These are phyloP conservation scores for Lactarius pseudohatsudake DNA, from an alignment of 768 basidiomycete genomes.

Conservation along the genomic window DNA sequence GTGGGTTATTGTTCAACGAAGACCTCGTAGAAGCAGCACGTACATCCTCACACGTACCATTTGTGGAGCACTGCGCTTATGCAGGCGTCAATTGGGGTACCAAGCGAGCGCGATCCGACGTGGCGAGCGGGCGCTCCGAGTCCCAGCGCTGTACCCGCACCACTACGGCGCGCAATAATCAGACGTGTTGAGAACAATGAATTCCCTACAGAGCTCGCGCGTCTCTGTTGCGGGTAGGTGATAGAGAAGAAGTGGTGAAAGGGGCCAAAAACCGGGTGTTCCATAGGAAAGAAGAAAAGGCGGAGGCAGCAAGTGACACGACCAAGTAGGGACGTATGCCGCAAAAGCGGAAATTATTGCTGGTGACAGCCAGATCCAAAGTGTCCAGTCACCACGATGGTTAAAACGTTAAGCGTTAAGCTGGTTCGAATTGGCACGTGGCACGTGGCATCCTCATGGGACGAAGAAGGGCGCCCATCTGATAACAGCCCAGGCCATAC, in stretches of 20 bases:
- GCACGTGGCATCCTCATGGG: conserved; percentile 23
- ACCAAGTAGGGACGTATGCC: neutral
- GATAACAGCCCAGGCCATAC: conserved; percentile 7
- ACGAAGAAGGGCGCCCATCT: conserved; percentile 12
- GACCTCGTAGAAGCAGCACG: neutral
- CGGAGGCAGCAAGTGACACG: conserved; percentile 1
- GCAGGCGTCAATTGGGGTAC: neutral
- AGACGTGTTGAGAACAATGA: conserved; percentile 1
- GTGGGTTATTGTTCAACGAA: neutral
- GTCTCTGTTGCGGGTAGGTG: neutral
- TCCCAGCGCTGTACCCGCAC: conserved; percentile 17
- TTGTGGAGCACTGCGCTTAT: conserved; percentile 1
- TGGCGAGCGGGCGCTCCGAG: conserved; percentile 6
- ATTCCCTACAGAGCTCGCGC: conserved; percentile 1
- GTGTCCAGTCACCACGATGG: conserved; percentile 12
- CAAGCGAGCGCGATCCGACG: neutral
- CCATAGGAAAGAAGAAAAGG: neutral
- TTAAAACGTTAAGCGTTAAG: conserved; percentile 8
- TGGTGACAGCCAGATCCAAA: conserved; percentile 9
- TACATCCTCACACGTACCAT: neutral
- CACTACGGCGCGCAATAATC: conserved; percentile 5
- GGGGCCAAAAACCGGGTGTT: neutral
- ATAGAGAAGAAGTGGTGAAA: conserved; percentile 18
- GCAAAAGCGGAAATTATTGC: conserved; percentile 21
- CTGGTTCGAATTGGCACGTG: neutral